A percentile compares a stretch with the other conserved stretches of the same genome.
These are phyloP conservation scores for Dicorynia guianensis DNA, from an alignment of 306 rosid genomes.

Conservation along the genomic window DNA sequence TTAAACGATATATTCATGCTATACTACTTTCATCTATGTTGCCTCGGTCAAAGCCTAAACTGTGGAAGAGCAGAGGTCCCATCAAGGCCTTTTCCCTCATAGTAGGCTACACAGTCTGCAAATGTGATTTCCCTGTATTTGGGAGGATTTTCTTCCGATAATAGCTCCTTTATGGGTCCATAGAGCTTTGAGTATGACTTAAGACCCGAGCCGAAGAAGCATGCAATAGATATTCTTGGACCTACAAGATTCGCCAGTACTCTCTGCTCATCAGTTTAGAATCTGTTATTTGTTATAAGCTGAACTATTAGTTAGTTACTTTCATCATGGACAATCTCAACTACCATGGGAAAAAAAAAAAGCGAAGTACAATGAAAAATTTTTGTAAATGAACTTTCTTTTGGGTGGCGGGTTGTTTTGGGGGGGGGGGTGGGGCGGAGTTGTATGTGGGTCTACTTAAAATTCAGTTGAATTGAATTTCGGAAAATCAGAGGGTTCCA, in stretches of 20 bases:
- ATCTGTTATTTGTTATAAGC: slow-evolving; percentile 47
- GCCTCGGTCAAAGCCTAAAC: slow-evolving; percentile 41
- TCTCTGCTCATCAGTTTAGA: slow-evolving; percentile 47
- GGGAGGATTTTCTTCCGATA: slow-evolving; percentile 58
- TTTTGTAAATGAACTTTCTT: too few species aligned
- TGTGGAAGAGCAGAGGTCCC: slow-evolving; percentile 46
- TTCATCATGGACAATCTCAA: too few species aligned
- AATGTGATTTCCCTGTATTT: slow-evolving; percentile 48
- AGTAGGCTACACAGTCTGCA: slow-evolving; percentile 33
- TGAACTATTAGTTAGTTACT: background rate
- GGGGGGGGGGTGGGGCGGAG: too few species aligned
- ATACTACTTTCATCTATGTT: too few species aligned
- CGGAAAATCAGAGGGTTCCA: too few species aligned
- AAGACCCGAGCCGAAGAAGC: slow-evolving; percentile 36
- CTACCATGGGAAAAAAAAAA: too few species aligned
- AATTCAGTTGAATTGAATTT: too few species aligned
- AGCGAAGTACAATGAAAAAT: too few species aligned
- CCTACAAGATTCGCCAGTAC: slow-evolving; percentile 40
- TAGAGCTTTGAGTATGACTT: slow-evolving; percentile 11
- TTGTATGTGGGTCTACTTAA: too few species aligned
- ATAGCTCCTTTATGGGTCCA: slow-evolving; percentile 64
- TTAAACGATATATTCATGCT: too few species aligned
- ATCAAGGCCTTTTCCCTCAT: slow-evolving; percentile 37
- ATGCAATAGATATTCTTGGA: slow-evolving; percentile 47
- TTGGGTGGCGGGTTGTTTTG: too few species aligned